A percentile compares a stretch with the other conserved stretches of the same genome.
Evolutionary conservation across 2,329 filamentous ascomycete genomes (phyloP).

Genomic region (Chaetomiaceae sp.): DNA sequence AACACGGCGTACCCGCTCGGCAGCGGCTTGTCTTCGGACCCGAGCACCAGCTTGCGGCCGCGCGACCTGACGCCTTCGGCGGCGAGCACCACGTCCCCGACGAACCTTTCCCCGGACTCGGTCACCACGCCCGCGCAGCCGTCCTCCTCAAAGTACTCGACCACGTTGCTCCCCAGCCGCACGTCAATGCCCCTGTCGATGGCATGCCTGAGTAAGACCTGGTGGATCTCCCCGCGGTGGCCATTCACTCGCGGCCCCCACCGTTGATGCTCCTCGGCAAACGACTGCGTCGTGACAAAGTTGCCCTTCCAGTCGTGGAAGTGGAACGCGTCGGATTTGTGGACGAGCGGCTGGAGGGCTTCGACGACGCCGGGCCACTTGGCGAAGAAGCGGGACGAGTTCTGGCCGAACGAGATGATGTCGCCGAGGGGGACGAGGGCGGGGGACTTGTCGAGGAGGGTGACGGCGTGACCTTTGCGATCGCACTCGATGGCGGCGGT

Average conservation of each 20-base stretch:
- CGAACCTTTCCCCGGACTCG: slow-evolving; percentile 36
- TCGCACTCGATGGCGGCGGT: slow-evolving; percentile 55
- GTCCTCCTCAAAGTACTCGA: slow-evolving; percentile 42
- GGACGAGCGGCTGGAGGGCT: slow-evolving; percentile 46
- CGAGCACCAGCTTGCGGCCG: slow-evolving; percentile 40
- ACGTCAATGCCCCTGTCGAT: slow-evolving; percentile 42
- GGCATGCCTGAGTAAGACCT: slow-evolving; percentile 46
- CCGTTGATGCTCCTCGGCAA: slow-evolving; percentile 26
- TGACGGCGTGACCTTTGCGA: slow-evolving; percentile 47
- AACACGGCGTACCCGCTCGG: slow-evolving; percentile 39
- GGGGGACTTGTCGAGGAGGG: slow-evolving; percentile 43
- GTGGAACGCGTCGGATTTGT: slow-evolving; percentile 35
- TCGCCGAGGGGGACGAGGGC: slow-evolving; percentile 43
- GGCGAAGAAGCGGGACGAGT: slow-evolving; percentile 52
- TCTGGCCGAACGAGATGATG: slow-evolving; percentile 53
- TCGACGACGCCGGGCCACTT: slow-evolving; percentile 50
- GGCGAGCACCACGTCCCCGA: slow-evolving; percentile 40
- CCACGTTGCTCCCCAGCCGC: slow-evolving; percentile 39
- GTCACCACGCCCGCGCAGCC: slow-evolving; percentile 38
- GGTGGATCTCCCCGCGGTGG: slow-evolving; percentile 50
- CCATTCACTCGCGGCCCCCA: slow-evolving; percentile 49
- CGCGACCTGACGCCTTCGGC: slow-evolving; percentile 43
- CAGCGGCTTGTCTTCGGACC: slow-evolving; percentile 37
- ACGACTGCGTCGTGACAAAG: slow-evolving; percentile 43
- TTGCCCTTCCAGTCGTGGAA: slow-evolving; percentile 43